Conservation (phyloP, 2,329 filamentous ascomycete species). For the Aspergillus tubingensis region DNA sequence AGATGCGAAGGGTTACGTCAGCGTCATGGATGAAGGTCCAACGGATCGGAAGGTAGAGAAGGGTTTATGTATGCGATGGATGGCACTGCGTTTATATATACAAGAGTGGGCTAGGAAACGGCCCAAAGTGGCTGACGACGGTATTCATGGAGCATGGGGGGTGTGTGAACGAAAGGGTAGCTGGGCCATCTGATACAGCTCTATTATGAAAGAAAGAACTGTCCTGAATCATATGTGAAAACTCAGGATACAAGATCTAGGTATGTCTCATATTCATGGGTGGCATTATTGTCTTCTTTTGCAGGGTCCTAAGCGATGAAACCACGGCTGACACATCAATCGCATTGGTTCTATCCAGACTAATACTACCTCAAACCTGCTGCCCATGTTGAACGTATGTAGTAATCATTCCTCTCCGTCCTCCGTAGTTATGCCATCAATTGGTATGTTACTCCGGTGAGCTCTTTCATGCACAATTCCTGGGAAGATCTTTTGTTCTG, state of each 20-base stretch:
- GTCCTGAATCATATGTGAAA: background rate
- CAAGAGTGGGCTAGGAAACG: slow-evolving; percentile 88
- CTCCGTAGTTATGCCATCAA: slow-evolving; percentile 2
- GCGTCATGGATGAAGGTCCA: slow-evolving; percentile 40
- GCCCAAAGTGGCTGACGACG: slow-evolving; percentile 64
- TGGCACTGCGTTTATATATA: slow-evolving; percentile 79
- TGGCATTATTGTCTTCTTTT: background rate
- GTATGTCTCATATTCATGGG: no score
- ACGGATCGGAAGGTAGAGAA: slow-evolving; percentile 53
- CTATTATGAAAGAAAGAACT: background rate
- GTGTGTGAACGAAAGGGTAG: slow-evolving; percentile 60
- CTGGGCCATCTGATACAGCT: slow-evolving; percentile 56
- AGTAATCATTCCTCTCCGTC: slow-evolving; percentile 3
- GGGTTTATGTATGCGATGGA: slow-evolving; percentile 72
- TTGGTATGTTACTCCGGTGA: slow-evolving; percentile 29
- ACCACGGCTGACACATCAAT: background rate
- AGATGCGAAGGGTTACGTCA: slow-evolving; percentile 73
- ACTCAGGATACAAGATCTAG: background rate
- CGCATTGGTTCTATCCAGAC: background rate
- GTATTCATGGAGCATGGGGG: slow-evolving; percentile 65
- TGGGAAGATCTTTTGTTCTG: slow-evolving; percentile 46
- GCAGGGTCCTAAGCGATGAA: background rate
- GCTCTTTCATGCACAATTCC: slow-evolving; percentile 45
- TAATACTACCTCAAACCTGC: background rate
- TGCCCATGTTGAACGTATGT: background rate